A percentile compares a stretch with the other conserved stretches of the same genome.
Evolutionary conservation across 768 basidiomycete species (phyloP).

Genomic region (Brasilioporus rufonigricans): DNA sequence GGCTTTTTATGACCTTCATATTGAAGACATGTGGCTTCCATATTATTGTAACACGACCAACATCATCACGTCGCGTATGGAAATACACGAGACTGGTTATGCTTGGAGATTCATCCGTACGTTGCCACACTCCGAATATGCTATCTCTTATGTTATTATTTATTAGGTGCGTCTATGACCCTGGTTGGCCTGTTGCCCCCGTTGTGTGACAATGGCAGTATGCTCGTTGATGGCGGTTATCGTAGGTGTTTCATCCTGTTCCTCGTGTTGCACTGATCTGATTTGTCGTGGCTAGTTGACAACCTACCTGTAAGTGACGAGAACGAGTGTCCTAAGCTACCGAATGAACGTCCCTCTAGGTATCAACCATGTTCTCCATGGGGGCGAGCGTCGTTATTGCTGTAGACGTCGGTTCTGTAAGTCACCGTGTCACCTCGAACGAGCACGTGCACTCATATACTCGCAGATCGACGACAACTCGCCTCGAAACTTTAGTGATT

Average conservation of each 20-base stretch:
- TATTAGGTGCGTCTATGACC: constrained; percentile 91
- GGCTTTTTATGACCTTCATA: constrained; percentile 92
- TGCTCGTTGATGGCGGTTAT: constrained; percentile 89
- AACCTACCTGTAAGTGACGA: constrained; percentile 71
- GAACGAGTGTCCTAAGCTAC: not conserved
- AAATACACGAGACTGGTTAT: constrained; percentile 97
- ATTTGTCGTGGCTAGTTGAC: constrained; percentile 53
- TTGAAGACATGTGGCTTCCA: constrained; percentile 98
- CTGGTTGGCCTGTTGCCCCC: constrained; percentile 94
- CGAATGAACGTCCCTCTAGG: constrained; percentile 42
- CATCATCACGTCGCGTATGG: constrained; percentile 94
- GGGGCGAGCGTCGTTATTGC: constrained; percentile 91
- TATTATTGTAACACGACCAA: constrained; percentile 98
- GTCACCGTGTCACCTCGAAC: constrained; percentile 24
- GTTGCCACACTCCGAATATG: constrained; percentile 15
- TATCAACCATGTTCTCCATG: constrained; percentile 88
- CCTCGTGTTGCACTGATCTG: constrained; percentile 10
- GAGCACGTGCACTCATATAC: not conserved
- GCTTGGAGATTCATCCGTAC: constrained; percentile 92
- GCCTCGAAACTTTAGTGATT: constrained; percentile 91
- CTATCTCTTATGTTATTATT: constrained; percentile 4
- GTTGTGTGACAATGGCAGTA: constrained; percentile 88
- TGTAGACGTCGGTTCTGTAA: constrained; percentile 85
- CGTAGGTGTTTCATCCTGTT: constrained; percentile 45
- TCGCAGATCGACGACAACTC: constrained; percentile 84